Evolutionary conservation across 2,329 filamentous ascomycete genomes (phyloP).

Genomic region (Epicoccum sorghinum): DNA sequence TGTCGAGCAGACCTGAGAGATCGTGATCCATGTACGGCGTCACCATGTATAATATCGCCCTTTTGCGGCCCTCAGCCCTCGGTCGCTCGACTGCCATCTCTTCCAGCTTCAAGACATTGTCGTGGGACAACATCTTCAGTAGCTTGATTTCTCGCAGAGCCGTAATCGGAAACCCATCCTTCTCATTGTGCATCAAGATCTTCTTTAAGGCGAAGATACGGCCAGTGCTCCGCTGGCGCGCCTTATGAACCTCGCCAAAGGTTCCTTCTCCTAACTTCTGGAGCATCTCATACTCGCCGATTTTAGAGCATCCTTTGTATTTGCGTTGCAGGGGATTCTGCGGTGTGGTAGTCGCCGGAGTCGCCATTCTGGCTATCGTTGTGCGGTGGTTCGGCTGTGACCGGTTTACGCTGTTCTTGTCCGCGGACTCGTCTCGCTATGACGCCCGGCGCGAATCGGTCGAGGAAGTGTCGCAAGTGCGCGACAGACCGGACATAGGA

Average conservation of each 20-base stretch:
- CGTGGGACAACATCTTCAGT: conserved; percentile 90
- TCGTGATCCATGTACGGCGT: conserved; percentile 99
- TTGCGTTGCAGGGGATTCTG: conserved; percentile 58
- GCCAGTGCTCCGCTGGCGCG: conserved; percentile 75
- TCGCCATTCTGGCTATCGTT: conserved; percentile 2
- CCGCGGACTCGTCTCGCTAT: conserved; percentile 18
- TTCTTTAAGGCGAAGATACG: conserved; percentile 90
- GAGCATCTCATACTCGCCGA: conserved; percentile 78
- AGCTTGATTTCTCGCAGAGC: conserved; percentile 97
- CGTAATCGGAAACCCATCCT: conserved; percentile 99
- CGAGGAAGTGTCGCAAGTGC: conserved; percentile 14
- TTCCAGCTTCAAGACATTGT: conserved; percentile 83
- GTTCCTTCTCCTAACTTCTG: conserved; percentile 93
- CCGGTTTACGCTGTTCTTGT: not conserved
- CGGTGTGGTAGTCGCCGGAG: conserved; percentile 45
- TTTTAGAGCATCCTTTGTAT: conserved; percentile 85
- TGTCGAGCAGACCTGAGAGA: conserved; percentile 94
- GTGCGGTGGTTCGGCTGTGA: not conserved
- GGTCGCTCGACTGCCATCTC: conserved; percentile 93
- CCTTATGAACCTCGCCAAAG: conserved; percentile 95
- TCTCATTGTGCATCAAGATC: conserved; percentile 99
- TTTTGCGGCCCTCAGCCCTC: conserved; percentile 61
- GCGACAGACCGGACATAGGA: conserved; percentile 21
- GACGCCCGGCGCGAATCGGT: conserved; percentile 20
- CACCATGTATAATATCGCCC: conserved; percentile 96